Base-by-base conservation (phyloP, 306 rosid species). In the Quercus robur region DNA sequence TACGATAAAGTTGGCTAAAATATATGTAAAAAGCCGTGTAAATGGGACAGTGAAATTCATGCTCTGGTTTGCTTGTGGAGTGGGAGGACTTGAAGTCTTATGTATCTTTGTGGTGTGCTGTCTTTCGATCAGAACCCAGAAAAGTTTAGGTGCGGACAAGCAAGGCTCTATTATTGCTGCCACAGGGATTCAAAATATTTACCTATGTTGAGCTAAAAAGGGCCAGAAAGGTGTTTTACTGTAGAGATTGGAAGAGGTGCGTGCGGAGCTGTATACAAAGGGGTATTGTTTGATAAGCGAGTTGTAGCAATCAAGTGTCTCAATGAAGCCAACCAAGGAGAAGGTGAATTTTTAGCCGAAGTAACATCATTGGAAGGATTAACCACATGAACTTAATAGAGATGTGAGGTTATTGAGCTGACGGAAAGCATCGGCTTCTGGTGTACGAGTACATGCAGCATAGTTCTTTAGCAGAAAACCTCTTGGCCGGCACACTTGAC, bases 311-410 rank as follows among this genome's bases (percentile, higher is more conserved):
- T 91, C 57, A 91, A 91, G 81, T 23, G 78, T 46, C 82, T 91
- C 3, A 52, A 33, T 14, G 90, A 71, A 38, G 81, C 87, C 9
- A 78, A 71, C 41, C 86, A 86, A 84, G 90, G 84, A 38, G 93
- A 91, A 79, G 86, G 81, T 9, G 91, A 91, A 58, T 91, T 91
- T 63, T 90, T 89, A 0, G 84, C 90, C 0, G 93, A 91, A 84
- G 91, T 81, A 20, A 89, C 31, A 86, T 80, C 71, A 87, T 89
- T 21, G 90, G 90, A 78, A 87, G 81, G 78, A 84, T 89, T 23
- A 89, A 91, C 66, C 93, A 87, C 67, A 91, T 86, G 87, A 84
- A 89, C 75, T 77, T 91, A 83, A 91, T 89, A 63, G 85, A 87
- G 56, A 73, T 86, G 85, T 87, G 87, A 90, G 96, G 96, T 0